Conservation (phyloP, 768 basidiomycete genomes). For the Pleurotus tuoliensis region DNA sequence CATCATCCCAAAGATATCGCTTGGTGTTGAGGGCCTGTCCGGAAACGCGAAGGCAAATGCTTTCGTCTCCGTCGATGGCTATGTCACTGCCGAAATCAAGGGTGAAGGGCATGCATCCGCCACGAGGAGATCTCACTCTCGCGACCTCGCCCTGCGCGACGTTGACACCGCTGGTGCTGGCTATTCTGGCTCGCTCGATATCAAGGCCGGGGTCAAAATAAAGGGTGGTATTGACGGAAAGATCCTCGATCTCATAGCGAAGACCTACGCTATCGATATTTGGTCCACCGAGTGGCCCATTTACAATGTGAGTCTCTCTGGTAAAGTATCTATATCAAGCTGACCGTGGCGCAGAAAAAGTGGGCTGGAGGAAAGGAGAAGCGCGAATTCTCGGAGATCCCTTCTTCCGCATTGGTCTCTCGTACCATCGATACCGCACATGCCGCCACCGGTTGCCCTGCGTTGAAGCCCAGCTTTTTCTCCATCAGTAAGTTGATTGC, state of each 20-base stretch:
- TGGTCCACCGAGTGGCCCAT: background rate
- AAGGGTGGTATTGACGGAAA: constrained; percentile 1
- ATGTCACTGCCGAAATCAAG: background rate
- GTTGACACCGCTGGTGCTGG: background rate
- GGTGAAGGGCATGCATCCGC: background rate
- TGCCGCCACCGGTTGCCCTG: background rate
- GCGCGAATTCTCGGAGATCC: background rate
- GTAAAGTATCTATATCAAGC: background rate
- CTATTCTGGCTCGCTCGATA: background rate
- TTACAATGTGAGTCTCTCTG: background rate
- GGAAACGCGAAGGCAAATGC: background rate
- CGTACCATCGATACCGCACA: background rate
- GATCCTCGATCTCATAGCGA: background rate
- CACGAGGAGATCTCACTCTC: background rate
- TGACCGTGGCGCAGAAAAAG: background rate
- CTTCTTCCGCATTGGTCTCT: background rate
- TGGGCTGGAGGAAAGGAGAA: background rate
- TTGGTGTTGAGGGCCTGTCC: background rate
- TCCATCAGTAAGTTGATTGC: background rate
- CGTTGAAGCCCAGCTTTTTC: background rate
- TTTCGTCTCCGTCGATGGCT: background rate
- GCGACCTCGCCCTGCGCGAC: background rate
- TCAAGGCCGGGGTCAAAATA: background rate
- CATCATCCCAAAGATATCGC: background rate
- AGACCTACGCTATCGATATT: background rate